phyloP scores from a whole-genome alignment of 208 protist species.

The Acanthamoeba lenticulata region DNA sequence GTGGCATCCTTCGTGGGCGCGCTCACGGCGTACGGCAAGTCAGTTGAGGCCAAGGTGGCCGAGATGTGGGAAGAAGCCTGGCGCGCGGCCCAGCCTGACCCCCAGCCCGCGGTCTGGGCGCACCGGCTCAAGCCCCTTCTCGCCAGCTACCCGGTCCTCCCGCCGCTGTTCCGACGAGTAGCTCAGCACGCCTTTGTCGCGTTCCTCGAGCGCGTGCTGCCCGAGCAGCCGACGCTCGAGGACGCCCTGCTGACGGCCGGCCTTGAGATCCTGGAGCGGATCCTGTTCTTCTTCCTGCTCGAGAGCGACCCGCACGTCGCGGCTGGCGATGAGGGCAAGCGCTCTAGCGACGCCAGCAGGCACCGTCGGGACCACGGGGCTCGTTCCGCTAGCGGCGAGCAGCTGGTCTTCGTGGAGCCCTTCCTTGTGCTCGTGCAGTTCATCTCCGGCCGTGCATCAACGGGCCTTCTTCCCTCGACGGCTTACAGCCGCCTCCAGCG shows the following conservation, averaged over 20 bases:
- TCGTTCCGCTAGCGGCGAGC: background rate
- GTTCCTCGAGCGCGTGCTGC: background rate
- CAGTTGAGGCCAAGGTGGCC: background rate
- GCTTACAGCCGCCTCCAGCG: background rate
- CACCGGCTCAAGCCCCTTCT: background rate
- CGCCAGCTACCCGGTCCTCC: background rate
- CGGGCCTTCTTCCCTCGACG: background rate
- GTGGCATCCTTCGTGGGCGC: background rate
- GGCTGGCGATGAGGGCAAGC: background rate
- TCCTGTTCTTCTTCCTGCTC: background rate
- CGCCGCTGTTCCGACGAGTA: background rate
- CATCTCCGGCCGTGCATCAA: too few species aligned
- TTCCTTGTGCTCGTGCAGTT: background rate
- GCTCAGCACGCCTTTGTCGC: background rate
- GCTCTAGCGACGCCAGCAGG: background rate
- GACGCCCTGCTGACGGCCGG: background rate
- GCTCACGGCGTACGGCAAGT: background rate
- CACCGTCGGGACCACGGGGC: background rate
- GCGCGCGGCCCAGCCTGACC: background rate
- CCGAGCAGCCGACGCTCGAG: background rate
- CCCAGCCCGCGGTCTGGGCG: background rate
- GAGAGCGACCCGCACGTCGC: background rate
- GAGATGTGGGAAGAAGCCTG: background rate
- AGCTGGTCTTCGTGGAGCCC: background rate
- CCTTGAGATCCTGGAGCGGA: background rate